These are phyloP conservation scores for Xylaria scruposa DNA, from an alignment of 495 filamentous ascomycete species.

Conservation along the genomic window DNA sequence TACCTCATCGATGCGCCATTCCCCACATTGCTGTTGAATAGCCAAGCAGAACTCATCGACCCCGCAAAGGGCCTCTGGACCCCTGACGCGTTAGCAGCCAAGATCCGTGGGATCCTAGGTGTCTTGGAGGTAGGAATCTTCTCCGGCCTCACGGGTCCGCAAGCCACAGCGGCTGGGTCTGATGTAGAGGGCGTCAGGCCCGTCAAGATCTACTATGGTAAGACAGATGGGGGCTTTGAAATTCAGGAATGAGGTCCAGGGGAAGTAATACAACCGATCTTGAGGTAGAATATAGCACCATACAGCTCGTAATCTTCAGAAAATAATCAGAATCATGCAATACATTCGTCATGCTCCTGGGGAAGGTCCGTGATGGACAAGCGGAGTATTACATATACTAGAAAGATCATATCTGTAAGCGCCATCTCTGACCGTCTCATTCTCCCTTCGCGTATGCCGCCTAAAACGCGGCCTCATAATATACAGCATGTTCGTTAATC, in stretches of 20 bases:
- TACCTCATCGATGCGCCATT: slow-evolving; percentile 95
- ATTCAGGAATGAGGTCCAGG: slow-evolving; percentile 30
- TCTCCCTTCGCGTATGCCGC: slow-evolving; percentile 29
- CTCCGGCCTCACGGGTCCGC: slow-evolving; percentile 73
- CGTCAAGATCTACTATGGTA: slow-evolving; percentile 92
- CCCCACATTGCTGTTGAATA: slow-evolving; percentile 66
- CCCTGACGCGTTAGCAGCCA: slow-evolving; percentile 70
- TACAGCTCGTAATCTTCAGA: slow-evolving; percentile 5
- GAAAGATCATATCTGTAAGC: slow-evolving; percentile 35
- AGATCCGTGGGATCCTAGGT: slow-evolving; percentile 82
- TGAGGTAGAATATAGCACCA: not conserved
- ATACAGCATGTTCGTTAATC: slow-evolving; percentile 39
- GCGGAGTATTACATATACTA: slow-evolving; percentile 41
- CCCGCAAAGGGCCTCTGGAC: slow-evolving; percentile 70
- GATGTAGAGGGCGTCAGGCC: slow-evolving; percentile 83
- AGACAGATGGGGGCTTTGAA: slow-evolving; percentile 76
- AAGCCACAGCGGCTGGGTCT: slow-evolving; percentile 63
- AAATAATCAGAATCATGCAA: not conserved
- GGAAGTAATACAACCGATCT: not conserved
- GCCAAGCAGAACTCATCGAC: slow-evolving; percentile 64
- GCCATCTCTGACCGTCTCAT: slow-evolving; percentile 21
- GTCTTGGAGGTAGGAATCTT: slow-evolving; percentile 95
- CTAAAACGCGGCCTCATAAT: slow-evolving; percentile 29
- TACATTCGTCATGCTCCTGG: slow-evolving; percentile 22
- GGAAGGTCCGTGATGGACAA: slow-evolving; percentile 24